phyloP scores from a whole-genome alignment of 257 asterid species.

The Misopates orontium region DNA sequence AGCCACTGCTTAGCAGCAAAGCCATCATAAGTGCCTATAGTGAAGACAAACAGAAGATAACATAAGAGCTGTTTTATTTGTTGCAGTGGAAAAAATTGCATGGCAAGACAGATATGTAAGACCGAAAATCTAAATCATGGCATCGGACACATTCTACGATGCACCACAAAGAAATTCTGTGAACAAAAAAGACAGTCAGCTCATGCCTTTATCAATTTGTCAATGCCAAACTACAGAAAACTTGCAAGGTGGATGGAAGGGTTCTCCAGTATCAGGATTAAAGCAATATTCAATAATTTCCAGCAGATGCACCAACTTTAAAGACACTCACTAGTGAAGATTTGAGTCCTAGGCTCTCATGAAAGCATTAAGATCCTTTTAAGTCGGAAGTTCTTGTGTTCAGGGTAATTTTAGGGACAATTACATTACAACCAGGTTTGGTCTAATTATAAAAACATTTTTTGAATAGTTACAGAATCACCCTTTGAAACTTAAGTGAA shows the following conservation, averaged over 20 bases:
- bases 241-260: no score
- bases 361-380: not conserved
- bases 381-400: not conserved
- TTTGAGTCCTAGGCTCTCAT: not conserved
- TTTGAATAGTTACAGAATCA: no score
- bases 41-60: not conserved
- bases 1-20: slow-evolving; percentile 73
- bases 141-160: not conserved
- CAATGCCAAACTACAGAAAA: no score
- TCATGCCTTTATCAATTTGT: not conserved
- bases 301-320: not conserved
- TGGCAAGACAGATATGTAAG: not conserved
- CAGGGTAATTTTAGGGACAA: not conserved
- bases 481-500: no score
- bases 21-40: slow-evolving; percentile 66
- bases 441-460: no score
- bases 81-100: not conserved
- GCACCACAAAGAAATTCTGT: not conserved
- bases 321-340: not conserved
- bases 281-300: not conserved
- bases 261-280: not conserved
- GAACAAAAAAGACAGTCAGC: not conserved
- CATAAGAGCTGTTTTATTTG: not conserved
- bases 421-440: no score
- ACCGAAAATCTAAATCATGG: not conserved